Percentiles rank a stretch among this genome's conserved stretches.
Conservation (phyloP, 495 filamentous ascomycete species). For the Penicillium longicatenatum region DNA sequence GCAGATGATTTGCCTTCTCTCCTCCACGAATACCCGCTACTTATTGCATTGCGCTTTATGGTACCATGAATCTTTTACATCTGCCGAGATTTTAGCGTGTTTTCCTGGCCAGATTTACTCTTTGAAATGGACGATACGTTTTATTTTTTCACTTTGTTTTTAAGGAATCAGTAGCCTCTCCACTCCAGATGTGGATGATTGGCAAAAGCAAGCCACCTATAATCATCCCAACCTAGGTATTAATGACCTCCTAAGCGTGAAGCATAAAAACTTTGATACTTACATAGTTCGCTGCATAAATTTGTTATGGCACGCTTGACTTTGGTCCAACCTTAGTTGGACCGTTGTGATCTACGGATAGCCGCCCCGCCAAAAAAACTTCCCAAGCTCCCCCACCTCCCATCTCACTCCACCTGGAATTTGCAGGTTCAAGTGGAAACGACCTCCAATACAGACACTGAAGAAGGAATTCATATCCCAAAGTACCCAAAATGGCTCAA, state of each 20-base stretch:
- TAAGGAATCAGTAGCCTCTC: not conserved
- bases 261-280: not conserved
- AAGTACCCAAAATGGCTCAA: slow-evolving; percentile 29
- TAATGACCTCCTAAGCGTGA: too few species aligned
- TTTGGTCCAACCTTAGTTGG: not conserved
- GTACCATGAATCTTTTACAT: slow-evolving; percentile 22
- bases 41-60: slow-evolving; percentile 30
- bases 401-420: slow-evolving; percentile 3
- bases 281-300: not conserved
- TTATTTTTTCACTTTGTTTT: not conserved
- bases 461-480: not conserved
- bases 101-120: slow-evolving; percentile 8
- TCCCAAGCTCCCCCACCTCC: slow-evolving; percentile 19
- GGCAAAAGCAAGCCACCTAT: not conserved
- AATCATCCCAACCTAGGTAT: not conserved
- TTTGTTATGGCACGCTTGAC: not conserved
- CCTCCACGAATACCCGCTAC: slow-evolving; percentile 28
- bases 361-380: slow-evolving; percentile 29
- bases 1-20: slow-evolving; percentile 19
- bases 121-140: slow-evolving; percentile 8
- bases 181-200: too few species aligned
- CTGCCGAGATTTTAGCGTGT: slow-evolving; percentile 24
- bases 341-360: slow-evolving; percentile 26
- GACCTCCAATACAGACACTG: not conserved
- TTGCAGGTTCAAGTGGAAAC: not conserved